Evolutionary conservation across 108 stramenopile genomes (phyloP).

Genomic region (Nannochloropsis salina): DNA sequence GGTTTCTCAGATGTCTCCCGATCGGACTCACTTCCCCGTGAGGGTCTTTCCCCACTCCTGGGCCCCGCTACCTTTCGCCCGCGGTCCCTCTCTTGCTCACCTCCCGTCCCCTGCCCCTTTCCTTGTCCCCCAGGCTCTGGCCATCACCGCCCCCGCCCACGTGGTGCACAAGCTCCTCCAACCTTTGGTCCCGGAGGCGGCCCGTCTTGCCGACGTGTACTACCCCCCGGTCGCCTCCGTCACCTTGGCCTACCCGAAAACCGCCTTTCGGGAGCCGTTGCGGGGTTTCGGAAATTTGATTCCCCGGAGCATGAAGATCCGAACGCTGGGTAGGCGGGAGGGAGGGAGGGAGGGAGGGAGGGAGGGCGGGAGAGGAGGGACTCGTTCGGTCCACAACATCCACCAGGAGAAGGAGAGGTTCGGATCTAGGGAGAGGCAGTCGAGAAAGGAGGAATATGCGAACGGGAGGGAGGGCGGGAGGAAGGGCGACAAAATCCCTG

Average conservation of each 20-base stretch:
- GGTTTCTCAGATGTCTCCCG: too few species aligned
- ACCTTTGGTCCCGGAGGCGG: conserved; percentile 68
- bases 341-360: neutral
- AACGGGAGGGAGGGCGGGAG: too few species aligned
- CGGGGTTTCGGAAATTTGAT: conserved; percentile 82
- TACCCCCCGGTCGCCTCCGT: conserved; percentile 87
- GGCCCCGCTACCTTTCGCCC: neutral
- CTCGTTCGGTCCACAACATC: conserved; percentile 21
- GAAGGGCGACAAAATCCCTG: too few species aligned
- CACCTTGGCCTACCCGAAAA: conserved; percentile 83
- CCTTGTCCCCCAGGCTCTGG: conserved; percentile 59
- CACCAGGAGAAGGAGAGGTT: neutral
- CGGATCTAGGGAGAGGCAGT: too few species aligned
- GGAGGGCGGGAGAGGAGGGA: neutral
- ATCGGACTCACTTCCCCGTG: neutral
- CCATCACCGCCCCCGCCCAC: conserved; percentile 76
- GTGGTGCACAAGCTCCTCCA: conserved; percentile 55
- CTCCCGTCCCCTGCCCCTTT: neutral
- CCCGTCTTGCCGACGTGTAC: conserved; percentile 72
- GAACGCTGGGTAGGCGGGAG: neutral
- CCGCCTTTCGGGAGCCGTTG: conserved; percentile 75
- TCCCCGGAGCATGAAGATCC: conserved; percentile 64
- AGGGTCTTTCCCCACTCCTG: neutral
- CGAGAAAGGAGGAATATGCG: too few species aligned
- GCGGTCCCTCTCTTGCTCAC: too few species aligned